phyloP scores from a whole-genome alignment of 805 yeast genomes.

The Blastobotrys peoriensis region DNA sequence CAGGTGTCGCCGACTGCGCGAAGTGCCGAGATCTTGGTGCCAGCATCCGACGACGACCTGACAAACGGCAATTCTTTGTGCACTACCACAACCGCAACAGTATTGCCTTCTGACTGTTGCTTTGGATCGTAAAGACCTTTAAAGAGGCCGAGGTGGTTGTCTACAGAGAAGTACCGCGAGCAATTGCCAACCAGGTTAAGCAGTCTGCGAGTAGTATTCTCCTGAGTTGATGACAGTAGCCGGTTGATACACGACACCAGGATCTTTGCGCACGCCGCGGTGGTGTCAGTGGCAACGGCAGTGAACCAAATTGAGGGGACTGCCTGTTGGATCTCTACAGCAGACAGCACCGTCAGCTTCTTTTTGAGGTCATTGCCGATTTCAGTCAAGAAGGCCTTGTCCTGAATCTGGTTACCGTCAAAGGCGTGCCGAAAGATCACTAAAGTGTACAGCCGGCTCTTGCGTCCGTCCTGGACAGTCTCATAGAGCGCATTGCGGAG shows the following conservation, averaged over 20 bases:
- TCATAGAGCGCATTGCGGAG: conserved; percentile 63
- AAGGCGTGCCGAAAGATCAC: conserved; percentile 49
- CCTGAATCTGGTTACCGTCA: conserved; percentile 38
- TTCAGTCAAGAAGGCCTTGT: conserved; percentile 44
- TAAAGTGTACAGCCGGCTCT: conserved; percentile 43
- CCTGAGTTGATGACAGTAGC: neutral
- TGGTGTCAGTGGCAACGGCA: neutral
- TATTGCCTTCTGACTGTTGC: neutral
- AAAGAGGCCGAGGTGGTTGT: conserved; percentile 35
- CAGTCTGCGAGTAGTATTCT: conserved; percentile 38
- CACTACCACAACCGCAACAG: conserved; percentile 36
- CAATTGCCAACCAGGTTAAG: conserved; percentile 19
- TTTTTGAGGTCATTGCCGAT: conserved; percentile 33
- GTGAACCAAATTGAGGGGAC: conserved; percentile 59
- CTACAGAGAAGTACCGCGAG: conserved; percentile 9
- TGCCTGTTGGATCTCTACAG: conserved; percentile 34
- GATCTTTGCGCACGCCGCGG: neutral
- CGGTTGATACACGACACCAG: conserved; percentile 4
- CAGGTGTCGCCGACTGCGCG: conserved; percentile 56
- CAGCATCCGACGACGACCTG: conserved; percentile 26
- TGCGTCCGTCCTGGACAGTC: conserved; percentile 32
- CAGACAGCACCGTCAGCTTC: conserved; percentile 8
- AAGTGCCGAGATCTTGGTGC: conserved; percentile 48
- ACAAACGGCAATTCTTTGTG: conserved; percentile 56
- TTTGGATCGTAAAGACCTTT: neutral